Base-by-base conservation (phyloP, 768 basidiomycete species). In the Kockovaella imperatae region DNA sequence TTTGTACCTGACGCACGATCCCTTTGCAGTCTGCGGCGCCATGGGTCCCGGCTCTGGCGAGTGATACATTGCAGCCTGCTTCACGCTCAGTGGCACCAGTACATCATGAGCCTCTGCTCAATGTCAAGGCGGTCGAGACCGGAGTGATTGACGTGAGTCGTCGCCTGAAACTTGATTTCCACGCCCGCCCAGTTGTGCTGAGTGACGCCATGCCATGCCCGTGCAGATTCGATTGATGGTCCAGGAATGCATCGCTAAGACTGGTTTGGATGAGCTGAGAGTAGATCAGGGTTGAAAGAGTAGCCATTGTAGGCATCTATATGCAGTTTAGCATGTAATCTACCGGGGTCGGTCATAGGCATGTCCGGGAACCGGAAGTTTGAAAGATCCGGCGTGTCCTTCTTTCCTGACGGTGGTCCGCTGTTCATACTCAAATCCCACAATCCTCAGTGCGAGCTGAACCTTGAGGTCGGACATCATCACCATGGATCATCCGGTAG, bases 61-160 rank as follows among this genome's bases (percentile, higher is more conserved):
- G 51, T 4, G 68, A 69, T 42, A 60, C 57, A 4, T 51, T 65
- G 0, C 62, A 53, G 14, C 61, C 57, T 7, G 48, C 56, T 13
- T 38, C 47, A 5, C 32, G 52, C 38, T n/a, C 23, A 18, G 51
- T 54, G 5, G 52, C 30, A n/a, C 14, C 40, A 20, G 53, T 51
- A n/a, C 46, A 55, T 7, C 66, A 64, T 29, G 68, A 67, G 38
- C 62, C 60, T 0, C 20, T 69, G 13, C 35, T 67, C 28, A 51
- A 66, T 34, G 62, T 70, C 23, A 62, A 64, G 38, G 60, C 64
- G 2, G 57, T 70, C 10, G 69, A 68, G 45, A 70, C 69, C 17
- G 69, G 69, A 15, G 60, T 70, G 14, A 65, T 70, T 25, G 64
- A 70, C 51, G 68, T 70, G 40, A 62, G 68, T 53, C 10, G n/a